These are phyloP conservation scores for Paramecium sonneborni DNA, from an alignment of 73 alveolate species.

Conservation along the genomic window DNA sequence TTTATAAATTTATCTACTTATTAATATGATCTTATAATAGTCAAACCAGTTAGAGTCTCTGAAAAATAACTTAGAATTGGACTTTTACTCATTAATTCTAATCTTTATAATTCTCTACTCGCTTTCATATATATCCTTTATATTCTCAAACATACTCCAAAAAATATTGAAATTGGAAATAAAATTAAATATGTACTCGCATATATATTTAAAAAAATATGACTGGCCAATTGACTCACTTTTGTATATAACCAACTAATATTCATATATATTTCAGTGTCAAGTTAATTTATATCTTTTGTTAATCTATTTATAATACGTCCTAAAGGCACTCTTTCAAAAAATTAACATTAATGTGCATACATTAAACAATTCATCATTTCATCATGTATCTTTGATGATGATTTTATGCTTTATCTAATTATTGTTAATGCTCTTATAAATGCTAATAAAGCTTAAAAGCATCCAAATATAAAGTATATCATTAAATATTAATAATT, in stretches of 20 bases:
- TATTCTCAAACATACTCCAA: constrained; percentile 56
- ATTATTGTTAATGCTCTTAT: neutral
- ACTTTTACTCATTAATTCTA: constrained; percentile 80
- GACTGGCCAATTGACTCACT: neutral
- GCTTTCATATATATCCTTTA: constrained; percentile 72
- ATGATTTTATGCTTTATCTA: neutral
- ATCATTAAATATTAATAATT: neutral
- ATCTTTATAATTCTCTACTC: constrained; percentile 83
- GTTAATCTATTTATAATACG: constrained; percentile 84
- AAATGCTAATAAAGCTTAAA: neutral
- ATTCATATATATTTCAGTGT: constrained; percentile 44
- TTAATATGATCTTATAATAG: constrained; percentile 86
- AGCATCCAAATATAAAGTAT: neutral
- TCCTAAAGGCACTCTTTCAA: constrained; percentile 90
- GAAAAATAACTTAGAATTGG: constrained; percentile 82
- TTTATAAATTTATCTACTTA: constrained; percentile 36
- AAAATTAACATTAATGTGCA: constrained; percentile 84
- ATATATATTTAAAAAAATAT: constrained; percentile 16
- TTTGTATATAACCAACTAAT: neutral
- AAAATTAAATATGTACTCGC: constrained; percentile 41
- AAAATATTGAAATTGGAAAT: neutral
- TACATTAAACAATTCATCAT: constrained; percentile 80
- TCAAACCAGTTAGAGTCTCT: constrained; percentile 85
- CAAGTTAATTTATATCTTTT: constrained; percentile 75
- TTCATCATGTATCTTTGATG: constrained; percentile 76